phyloP scores from a whole-genome alignment of 345 rosid species.

The Iberis pinnata region DNA sequence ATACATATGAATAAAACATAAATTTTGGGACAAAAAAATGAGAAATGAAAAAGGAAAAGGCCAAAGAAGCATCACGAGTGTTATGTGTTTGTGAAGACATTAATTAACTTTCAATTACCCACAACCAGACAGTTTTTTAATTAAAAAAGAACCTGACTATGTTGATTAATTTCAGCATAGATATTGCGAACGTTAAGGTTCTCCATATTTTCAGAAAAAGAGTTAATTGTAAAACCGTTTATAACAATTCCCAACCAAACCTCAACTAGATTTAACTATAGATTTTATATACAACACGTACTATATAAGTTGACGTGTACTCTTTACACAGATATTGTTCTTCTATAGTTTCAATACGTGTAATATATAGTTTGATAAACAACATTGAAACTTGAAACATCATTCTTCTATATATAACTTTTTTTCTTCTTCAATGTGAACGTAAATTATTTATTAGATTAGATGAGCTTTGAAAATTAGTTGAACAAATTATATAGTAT shows the following conservation, averaged over 20 bases:
- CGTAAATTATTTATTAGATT: no score
- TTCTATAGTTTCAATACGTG: constrained; percentile 23
- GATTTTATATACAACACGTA: constrained; percentile 2
- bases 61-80: constrained; percentile 29
- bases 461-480: no score
- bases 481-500: no score
- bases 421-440: no score
- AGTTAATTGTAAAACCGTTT: background rate
- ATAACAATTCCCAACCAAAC: constrained; percentile 23
- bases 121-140: constrained; percentile 26
- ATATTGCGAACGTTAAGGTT: no score
- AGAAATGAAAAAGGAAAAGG: constrained; percentile 15
- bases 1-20: constrained; percentile 3
- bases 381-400: constrained; percentile 18
- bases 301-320: constrained; percentile 25
- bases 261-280: constrained; percentile 17
- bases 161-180: no score
- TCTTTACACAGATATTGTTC: constrained; percentile 10
- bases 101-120: constrained; percentile 17
- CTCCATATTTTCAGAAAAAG: background rate
- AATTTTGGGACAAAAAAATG: background rate
- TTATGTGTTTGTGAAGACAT: constrained; percentile 15
- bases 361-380: constrained; percentile 22
- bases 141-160: no score
- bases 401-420: constrained; percentile 15